Percentiles rank a stretch among this genome's conserved stretches.
Conservation (phyloP, 176 grass and related monocot genomes). For the Triticum urartu region DNA sequence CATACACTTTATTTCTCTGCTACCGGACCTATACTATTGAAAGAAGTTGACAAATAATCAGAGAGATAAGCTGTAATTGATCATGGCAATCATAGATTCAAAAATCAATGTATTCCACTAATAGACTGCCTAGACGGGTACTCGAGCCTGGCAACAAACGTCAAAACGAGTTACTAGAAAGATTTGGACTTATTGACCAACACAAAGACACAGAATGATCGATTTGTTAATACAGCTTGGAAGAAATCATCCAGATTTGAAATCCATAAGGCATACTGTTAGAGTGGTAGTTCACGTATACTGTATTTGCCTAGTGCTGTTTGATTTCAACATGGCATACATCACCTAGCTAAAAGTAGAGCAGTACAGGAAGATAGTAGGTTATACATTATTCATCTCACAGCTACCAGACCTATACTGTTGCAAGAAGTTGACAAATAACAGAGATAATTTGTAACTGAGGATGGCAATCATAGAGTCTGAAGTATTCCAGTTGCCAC, state of each 20-base stretch:
- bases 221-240: constrained; percentile 1
- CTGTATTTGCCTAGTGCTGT: not conserved
- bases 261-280: not conserved
- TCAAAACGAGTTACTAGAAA: constrained; percentile 8
- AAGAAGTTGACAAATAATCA: no score
- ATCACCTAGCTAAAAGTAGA: constrained; percentile 1
- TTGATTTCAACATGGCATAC: constrained; percentile 1
- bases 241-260: not conserved
- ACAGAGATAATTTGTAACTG: not conserved
- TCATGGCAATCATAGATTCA: no score
- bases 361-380: not conserved
- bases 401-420: not conserved
- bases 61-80: no score
- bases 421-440: not conserved
- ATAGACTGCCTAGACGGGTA: constrained; percentile 72
- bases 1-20: no score
- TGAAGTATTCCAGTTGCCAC: not conserved
- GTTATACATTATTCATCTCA: not conserved
- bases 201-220: not conserved
- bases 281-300: not conserved
- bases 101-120: constrained; percentile 36
- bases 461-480: not conserved
- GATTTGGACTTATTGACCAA: not conserved
- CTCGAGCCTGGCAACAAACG: constrained; percentile 66
- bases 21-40: no score